A percentile compares a stretch with the other conserved stretches of the same genome.
Conservation (phyloP, 2,329 filamentous ascomycete species). For the Falciphora oryzae region DNA sequence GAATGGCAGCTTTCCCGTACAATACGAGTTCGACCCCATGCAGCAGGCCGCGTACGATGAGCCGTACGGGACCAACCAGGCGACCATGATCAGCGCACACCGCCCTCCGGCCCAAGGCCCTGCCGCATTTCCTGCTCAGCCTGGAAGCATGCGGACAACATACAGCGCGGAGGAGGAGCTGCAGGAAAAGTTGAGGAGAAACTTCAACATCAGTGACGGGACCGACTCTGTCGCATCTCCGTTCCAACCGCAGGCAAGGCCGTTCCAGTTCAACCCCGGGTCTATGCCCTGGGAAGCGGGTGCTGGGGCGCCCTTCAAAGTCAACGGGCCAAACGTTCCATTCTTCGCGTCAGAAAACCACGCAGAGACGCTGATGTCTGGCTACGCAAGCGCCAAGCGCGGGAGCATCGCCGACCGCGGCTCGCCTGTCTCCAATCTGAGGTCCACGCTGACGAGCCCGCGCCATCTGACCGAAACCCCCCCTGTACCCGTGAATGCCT, state of each 20-base stretch:
- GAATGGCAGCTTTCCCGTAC: not conserved
- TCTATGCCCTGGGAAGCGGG: constrained; percentile 38
- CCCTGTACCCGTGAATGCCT: constrained; percentile 27
- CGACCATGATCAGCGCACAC: constrained; percentile 19
- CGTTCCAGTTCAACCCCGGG: constrained; percentile 42
- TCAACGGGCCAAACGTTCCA: not conserved
- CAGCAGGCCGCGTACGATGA: constrained; percentile 4
- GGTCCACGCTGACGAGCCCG: constrained; percentile 11
- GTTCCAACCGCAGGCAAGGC: constrained; percentile 21
- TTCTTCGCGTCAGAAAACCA: constrained; percentile 2
- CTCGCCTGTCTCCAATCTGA: constrained; percentile 19
- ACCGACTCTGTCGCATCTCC: constrained; percentile 19
- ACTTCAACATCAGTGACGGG: constrained; percentile 28
- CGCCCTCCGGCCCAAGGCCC: constrained; percentile 32
- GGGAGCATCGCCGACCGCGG: constrained; percentile 32
- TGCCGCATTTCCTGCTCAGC: constrained; percentile 5
- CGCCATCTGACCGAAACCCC: constrained; percentile 23
- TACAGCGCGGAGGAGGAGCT: constrained; percentile 34
- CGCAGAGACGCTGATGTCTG: not conserved
- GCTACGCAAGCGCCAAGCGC: constrained; percentile 19
- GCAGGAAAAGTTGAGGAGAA: constrained; percentile 26
- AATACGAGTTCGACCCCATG: not conserved
- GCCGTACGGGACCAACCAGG: not conserved
- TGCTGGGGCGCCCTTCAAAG: constrained; percentile 12
- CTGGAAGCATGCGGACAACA: constrained; percentile 13